Conservation (phyloP, 192 early-diverging fungal species). For the Coemansia sp. region DNA sequence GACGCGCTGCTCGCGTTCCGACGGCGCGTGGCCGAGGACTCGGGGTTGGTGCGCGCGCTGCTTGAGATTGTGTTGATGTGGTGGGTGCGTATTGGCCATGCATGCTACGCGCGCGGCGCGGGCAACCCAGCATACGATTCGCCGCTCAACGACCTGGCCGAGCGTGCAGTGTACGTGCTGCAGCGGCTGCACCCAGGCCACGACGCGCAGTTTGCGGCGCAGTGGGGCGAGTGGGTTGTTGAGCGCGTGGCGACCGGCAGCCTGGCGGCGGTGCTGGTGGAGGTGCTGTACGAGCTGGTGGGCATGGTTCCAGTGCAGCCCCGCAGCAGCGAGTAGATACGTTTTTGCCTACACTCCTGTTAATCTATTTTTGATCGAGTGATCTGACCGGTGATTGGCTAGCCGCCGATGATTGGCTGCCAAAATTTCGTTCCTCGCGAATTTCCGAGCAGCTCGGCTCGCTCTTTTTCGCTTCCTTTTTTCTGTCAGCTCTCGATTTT, state of each 20-base stretch:
- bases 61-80: slow-evolving; percentile 35
- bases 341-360: not conserved
- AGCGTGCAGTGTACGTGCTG: slow-evolving; percentile 43
- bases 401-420: not conserved
- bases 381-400: not conserved
- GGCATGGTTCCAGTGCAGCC: slow-evolving; percentile 32
- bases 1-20: slow-evolving; percentile 27
- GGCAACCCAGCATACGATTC: slow-evolving; percentile 17
- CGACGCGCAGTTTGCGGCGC: slow-evolving; percentile 31
- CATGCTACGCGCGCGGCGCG: slow-evolving; percentile 7
- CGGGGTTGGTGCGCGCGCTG: slow-evolving; percentile 32
- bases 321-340: not conserved
- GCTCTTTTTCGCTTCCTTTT: slow-evolving; percentile 3
- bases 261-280: slow-evolving; percentile 17
- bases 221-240: slow-evolving; percentile 38
- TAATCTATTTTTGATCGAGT: not conserved
- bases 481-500: not conserved
- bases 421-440: not conserved
- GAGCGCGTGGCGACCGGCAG: slow-evolving; percentile 18
- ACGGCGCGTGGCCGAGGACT: slow-evolving; percentile 9
- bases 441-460: slow-evolving; percentile 2
- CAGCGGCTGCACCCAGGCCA: slow-evolving; percentile 44
- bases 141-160: slow-evolving; percentile 40
- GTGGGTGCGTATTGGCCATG: slow-evolving; percentile 29
- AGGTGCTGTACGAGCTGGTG: slow-evolving; percentile 39